Conservation (phyloP, 345 rosid genomes). For the Clausena lansium region DNA sequence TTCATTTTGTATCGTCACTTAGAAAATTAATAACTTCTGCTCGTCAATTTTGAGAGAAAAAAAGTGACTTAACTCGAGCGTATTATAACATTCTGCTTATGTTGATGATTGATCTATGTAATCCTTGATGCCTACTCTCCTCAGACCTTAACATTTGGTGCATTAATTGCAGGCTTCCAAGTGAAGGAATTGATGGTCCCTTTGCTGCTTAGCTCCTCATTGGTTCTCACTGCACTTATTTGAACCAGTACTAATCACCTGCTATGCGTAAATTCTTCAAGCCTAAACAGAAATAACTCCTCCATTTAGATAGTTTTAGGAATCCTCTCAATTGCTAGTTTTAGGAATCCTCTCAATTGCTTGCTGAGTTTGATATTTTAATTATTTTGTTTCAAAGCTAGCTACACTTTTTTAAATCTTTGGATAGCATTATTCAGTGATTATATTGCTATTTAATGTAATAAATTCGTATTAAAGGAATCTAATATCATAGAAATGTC, state of each 20-base stretch:
- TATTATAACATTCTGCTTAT: not conserved
- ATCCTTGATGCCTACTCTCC: not conserved
- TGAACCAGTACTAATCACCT: not conserved
- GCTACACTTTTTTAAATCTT: too few species aligned
- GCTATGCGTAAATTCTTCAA: not conserved
- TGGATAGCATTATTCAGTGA: not conserved
- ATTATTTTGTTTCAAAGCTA: not conserved
- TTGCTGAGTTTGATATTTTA: not conserved
- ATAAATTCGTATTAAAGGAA: not conserved
- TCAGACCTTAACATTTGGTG: not conserved
- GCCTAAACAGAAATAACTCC: not conserved
- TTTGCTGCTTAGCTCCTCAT: constrained; percentile 12
- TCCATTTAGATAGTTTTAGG: not conserved
- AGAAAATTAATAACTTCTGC: not conserved
- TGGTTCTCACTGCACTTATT: constrained; percentile 22
- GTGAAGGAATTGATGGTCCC: constrained; percentile 5
- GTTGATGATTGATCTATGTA: not conserved
- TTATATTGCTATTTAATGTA: not conserved
- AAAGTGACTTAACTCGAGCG: not conserved
- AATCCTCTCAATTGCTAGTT: not conserved
- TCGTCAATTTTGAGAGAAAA: not conserved
- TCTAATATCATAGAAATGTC: not conserved
- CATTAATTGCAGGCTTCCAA: constrained; percentile 16
- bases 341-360: not conserved
- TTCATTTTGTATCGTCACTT: not conserved